Conservation (phyloP, 352 stramenopile genomes). For the Pythium dissotocum region DNA sequence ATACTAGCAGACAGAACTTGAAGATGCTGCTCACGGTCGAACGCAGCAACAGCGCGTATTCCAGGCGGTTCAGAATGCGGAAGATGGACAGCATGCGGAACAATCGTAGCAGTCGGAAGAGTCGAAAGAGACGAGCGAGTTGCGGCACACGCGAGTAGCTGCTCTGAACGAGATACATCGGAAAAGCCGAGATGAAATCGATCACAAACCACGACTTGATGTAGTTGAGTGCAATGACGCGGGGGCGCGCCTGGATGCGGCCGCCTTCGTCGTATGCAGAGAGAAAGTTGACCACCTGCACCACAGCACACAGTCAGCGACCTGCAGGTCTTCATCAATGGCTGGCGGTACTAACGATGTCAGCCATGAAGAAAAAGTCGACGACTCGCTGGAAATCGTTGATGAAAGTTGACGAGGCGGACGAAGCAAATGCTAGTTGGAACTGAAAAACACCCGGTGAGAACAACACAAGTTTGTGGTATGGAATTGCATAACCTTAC, state of each 20-base stretch:
- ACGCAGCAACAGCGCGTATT: conserved; percentile 69
- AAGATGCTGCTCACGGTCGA: conserved; percentile 66
- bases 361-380: conserved; percentile 69
- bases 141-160: conserved; percentile 63
- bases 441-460: conserved; percentile 43
- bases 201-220: conserved; percentile 72
- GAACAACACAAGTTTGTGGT: not conserved
- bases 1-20: conserved; percentile 68
- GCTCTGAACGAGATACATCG: conserved; percentile 66
- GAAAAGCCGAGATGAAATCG: conserved; percentile 76
- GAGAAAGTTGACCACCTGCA: conserved; percentile 67
- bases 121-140: conserved; percentile 52
- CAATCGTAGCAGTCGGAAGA: conserved; percentile 60
- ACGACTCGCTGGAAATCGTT: conserved; percentile 62
- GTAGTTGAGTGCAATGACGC: conserved; percentile 55
- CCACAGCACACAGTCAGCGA: not conserved
- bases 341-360: conserved; percentile 49
- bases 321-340: not conserved
- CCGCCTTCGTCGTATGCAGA: conserved; percentile 67
- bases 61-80: conserved; percentile 33
- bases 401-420: conserved; percentile 25
- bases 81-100: conserved; percentile 74
- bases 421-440: conserved; percentile 56
- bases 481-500: conserved; percentile 22
- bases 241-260: conserved; percentile 49